Base-by-base conservation (phyloP, 306 rosid genomes). In the Quercus wislizeni region DNA sequence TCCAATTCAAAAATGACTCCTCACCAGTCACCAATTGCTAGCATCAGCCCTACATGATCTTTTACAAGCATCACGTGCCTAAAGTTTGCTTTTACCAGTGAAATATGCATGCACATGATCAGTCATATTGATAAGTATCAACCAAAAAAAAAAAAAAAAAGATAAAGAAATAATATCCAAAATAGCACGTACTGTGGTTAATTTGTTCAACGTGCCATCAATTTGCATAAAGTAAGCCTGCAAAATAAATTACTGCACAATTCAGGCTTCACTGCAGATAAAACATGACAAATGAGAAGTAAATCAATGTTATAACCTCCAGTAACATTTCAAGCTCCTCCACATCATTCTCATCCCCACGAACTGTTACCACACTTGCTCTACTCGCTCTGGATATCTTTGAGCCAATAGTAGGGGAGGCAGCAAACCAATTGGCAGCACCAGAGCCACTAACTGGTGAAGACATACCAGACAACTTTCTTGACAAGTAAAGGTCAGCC, bases 401-500 rank as follows among this genome's bases (percentile, higher is more conserved):
- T 33, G 94, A 88, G 84, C 87, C 92, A 57, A 80, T 77, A 65
- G 90, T 84, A 17, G 97, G 93, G 35, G 98, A 93, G 74, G 86
- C 72, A 64, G 83, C 79, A 83, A 71, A 83, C 92, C 89, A 82
- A 83, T 81, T 85, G 59, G 84, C 86, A 80, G 86, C 77, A 55
- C 86, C 89, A n/a, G 89, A 91, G 85, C 83, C 94, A 79, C 94
- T 87, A 77, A 83, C 86, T 54, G 97, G 97, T 57, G 98, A 91
- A 80, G 93, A 81, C 69, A 90, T 77, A 58, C 90, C 86, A 4
- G 84, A 87, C 77, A 90, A 76, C 82, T 95, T 95, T 89, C 99
- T 91, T 51, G 97, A 89, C 81, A 95, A 85, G 89, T 95, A 95
- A 38, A 95, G 96, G 76, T 93, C 99, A 46, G 99, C 97, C 99